A percentile compares a stretch with the other conserved stretches of the same genome.
phyloP scores from a whole-genome alignment of 371 early-diverging fungal species.

The Saksenaea vasiformis region DNA sequence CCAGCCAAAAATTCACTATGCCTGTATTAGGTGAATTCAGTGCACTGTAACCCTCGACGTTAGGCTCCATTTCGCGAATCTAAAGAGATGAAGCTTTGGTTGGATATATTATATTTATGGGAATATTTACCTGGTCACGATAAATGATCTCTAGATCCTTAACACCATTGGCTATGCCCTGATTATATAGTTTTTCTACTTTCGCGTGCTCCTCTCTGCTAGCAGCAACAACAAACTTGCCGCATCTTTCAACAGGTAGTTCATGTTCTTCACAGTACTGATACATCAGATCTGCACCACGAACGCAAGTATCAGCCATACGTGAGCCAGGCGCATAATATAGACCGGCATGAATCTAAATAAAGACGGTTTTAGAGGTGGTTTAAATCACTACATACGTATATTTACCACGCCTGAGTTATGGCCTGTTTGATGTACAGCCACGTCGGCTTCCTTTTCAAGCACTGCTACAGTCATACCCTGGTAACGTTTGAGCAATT shows the following conservation, averaged over 20 bases:
- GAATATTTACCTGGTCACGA: slow-evolving; percentile 29
- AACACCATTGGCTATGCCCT: slow-evolving; percentile 46
- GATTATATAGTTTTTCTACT: slow-evolving; percentile 44
- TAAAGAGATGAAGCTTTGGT: slow-evolving; percentile 8
- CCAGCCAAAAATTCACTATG: slow-evolving; percentile 43
- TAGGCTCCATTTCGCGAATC: slow-evolving; percentile 47
- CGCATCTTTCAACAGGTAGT: slow-evolving; percentile 47
- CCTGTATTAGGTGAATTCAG: slow-evolving; percentile 52
- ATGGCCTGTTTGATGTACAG: slow-evolving; percentile 49
- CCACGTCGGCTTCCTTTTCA: slow-evolving; percentile 48
- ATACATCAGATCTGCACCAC: slow-evolving; percentile 51
- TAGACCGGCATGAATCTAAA: slow-evolving; percentile 49
- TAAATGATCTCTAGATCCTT: slow-evolving; percentile 44
- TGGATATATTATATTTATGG: not conserved
- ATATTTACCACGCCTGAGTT: slow-evolving; percentile 43
- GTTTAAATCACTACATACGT: not conserved
- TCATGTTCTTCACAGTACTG: slow-evolving; percentile 48
- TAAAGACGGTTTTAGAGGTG: not conserved
- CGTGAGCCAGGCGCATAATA: slow-evolving; percentile 49
- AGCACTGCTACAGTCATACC: slow-evolving; percentile 45
- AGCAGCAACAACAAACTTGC: slow-evolving; percentile 49
- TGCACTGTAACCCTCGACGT: slow-evolving; percentile 47
- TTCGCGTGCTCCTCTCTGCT: slow-evolving; percentile 40
- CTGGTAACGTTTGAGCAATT: slow-evolving; percentile 40
- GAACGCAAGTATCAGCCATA: slow-evolving; percentile 51